Conservation (phyloP, 2,329 filamentous ascomycete species). For the Rosellinia necatrix region DNA sequence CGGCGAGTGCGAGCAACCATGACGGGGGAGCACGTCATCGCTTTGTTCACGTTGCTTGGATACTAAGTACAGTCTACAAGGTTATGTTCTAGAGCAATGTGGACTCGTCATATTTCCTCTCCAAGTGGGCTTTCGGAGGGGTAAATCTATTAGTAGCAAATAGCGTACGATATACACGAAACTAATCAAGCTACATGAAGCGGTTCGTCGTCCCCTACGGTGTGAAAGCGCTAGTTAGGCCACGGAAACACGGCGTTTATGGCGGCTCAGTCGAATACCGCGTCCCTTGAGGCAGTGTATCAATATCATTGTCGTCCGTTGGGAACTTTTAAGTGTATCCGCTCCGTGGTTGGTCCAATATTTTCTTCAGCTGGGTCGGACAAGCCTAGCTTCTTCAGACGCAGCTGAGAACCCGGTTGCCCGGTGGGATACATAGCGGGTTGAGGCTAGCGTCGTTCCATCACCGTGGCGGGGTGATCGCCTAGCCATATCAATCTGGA, state of each 20-base stretch:
- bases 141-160: slow-evolving; percentile 12
- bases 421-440: slow-evolving; percentile 1
- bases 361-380: slow-evolving; percentile 17
- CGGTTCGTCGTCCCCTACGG: slow-evolving; percentile 17
- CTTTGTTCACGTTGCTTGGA: slow-evolving; percentile 12
- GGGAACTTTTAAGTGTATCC: background rate
- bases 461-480: background rate
- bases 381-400: slow-evolving; percentile 1
- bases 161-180: slow-evolving; percentile 14
- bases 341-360: slow-evolving; percentile 7
- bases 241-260: no score
- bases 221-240: background rate
- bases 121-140: background rate
- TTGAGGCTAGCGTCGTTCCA: slow-evolving; percentile 8
- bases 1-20: slow-evolving; percentile 12
- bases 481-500: background rate
- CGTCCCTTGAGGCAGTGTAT: no score
- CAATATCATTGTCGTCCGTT: background rate
- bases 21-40: slow-evolving; percentile 12
- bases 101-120: background rate
- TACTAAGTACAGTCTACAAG: background rate
- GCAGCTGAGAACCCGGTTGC: slow-evolving; percentile 9
- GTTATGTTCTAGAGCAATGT: background rate
- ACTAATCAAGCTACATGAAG: background rate
- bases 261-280: no score